Evolutionary conservation across 768 basidiomycete species (phyloP), one percentile per base, ranked within the genome.

Genomic region (Rossbeevera mucosa): DNA sequence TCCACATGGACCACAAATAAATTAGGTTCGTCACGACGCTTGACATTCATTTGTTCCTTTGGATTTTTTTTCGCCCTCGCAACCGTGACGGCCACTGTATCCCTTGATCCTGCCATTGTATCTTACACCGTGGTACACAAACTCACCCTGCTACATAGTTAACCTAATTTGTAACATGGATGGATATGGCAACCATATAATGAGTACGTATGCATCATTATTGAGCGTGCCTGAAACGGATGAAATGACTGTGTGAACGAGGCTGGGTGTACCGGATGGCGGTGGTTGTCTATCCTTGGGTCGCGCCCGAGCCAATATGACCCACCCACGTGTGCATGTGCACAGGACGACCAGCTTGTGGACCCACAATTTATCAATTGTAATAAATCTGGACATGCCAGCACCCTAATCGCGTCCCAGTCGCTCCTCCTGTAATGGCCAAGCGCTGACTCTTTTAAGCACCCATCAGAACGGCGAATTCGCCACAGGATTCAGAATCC

Each of bases 381-480:
- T 46, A 54, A 62, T 61, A 64, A 53, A 64, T 57, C 55, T 36
- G 62, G 57, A 46, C 44, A 60, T 54, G 49, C 38, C 13, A 44
- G 51, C 57, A 50, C 62, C 57, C 52, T 65, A 67, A 58, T 51
- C 28, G 47, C 44, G 50, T 38, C 44, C 48, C 50, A 54, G 44
- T 40, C 44, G 53, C 53, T 31, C 36, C 41, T 33, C 51, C 51
- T 57, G 57, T 61, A 62, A 58, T 58, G 59, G 50, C 51, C 64
- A 67, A 65, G 63, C 58, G 68, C 40, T 49, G 53, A 49, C 68
- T 62, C 54, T 68, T 68, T 68, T 56, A 66, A 67, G 56, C 51
- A 57, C 49, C 26, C 22, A 49, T 33, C 41, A 52, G 16, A 12
- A 38, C 51, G 14, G 28, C 52, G 33, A 36, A 26, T 40, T 54